A percentile compares a stretch with the other conserved stretches of the same genome.
phyloP scores from a whole-genome alignment of 2,329 filamentous ascomycete genomes.

The Orbilia blumenaviensis region DNA sequence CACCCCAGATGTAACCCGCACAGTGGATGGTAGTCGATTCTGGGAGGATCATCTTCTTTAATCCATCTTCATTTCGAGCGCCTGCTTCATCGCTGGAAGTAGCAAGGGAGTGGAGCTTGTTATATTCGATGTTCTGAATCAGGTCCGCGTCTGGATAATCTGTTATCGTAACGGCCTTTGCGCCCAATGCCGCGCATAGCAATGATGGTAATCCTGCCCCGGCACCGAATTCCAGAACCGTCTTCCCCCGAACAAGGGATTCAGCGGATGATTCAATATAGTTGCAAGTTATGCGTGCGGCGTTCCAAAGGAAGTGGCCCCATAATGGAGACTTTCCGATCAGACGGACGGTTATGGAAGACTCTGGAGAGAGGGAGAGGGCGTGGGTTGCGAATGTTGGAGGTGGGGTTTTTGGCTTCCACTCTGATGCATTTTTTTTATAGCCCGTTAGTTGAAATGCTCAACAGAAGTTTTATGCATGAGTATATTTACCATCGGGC shows the following conservation, averaged over 20 bases:
- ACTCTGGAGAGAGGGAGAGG: conserved; percentile 69
- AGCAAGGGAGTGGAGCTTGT: conserved; percentile 69
- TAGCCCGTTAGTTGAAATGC: no score
- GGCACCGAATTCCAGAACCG: conserved; percentile 88
- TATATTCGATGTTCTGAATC: conserved; percentile 79
- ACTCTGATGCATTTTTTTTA: conserved; percentile 64
- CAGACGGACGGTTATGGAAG: conserved; percentile 75
- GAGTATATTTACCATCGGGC: conserved; percentile 29
- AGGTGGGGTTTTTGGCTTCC: conserved; percentile 78
- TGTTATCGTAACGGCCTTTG: conserved; percentile 63
- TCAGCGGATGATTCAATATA: conserved; percentile 77
- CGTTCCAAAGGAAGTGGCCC: conserved; percentile 93
- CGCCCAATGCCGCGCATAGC: conserved; percentile 77
- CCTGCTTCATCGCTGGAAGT: not conserved
- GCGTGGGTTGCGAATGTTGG: conserved; percentile 77
- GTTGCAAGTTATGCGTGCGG: conserved; percentile 77
- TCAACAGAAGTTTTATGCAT: no score
- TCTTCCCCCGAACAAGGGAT: conserved; percentile 70
- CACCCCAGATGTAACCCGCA: conserved; percentile 86
- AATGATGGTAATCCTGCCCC: conserved; percentile 86
- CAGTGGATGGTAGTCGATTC: conserved; percentile 64
- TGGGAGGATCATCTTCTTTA: conserved; percentile 55
- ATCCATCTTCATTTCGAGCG: not conserved
- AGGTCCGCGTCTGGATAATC: conserved; percentile 72
- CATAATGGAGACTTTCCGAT: conserved; percentile 89